Percentiles rank a stretch among this genome's conserved stretches.
Evolutionary conservation across 2,329 filamentous ascomycete species (phyloP).

Genomic region (Drechslera avenae): DNA sequence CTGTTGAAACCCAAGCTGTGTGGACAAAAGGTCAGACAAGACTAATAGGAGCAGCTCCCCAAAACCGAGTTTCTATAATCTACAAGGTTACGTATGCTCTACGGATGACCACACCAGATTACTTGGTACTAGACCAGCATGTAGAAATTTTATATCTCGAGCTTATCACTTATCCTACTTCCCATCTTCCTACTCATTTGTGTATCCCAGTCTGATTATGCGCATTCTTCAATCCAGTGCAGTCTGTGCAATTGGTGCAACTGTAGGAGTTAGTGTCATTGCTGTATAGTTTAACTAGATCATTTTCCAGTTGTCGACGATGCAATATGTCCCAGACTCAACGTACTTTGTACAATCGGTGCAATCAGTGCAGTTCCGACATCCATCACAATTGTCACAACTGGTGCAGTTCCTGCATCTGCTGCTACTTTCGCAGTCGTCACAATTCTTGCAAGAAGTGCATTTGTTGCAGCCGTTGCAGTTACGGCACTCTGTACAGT

Average conservation of each 20-base stretch:
- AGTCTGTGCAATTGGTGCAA: slow-evolving; percentile 14
- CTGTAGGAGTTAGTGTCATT: slow-evolving; percentile 3
- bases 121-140: too few relatives aligned
- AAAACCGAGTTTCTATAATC: too few relatives aligned
- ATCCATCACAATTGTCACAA: slow-evolving; percentile 2
- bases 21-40: too few relatives aligned
- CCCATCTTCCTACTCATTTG: background rate
- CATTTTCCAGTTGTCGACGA: background rate
- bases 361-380: slow-evolving; percentile 5
- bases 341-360: slow-evolving; percentile 5
- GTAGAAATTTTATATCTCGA: too few relatives aligned
- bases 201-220: slow-evolving; percentile 12
- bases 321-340: background rate
- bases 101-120: too few relatives aligned
- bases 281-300: background rate
- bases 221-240: slow-evolving; percentile 9
- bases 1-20: too few relatives aligned
- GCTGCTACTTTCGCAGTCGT: background rate
- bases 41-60: too few relatives aligned
- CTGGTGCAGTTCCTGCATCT: slow-evolving; percentile 7
- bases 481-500: slow-evolving; percentile 5
- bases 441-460: slow-evolving; percentile 1
- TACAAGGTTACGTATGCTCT: too few relatives aligned
- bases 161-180: too few relatives aligned
- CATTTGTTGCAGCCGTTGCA: slow-evolving; percentile 3